Conservation (phyloP, 192 early-diverging fungal species). For the Haplosporangium gracile region DNA sequence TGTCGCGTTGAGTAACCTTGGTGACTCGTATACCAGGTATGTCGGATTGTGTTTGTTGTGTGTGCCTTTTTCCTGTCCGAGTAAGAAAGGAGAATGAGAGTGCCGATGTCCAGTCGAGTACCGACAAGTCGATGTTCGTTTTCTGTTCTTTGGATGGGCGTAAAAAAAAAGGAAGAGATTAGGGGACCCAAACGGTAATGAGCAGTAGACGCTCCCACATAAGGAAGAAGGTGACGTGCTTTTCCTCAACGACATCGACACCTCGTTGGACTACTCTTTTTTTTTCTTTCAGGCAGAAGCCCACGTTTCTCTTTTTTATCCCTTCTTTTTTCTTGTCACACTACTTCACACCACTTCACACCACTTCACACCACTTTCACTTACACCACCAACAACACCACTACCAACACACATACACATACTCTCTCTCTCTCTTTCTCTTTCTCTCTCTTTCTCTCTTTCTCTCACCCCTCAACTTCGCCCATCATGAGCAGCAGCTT, state of each 20-base stretch:
- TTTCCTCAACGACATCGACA: neutral
- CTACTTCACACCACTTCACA: neutral
- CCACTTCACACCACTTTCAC: neutral
- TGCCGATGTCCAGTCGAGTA: neutral
- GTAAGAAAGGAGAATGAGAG: neutral
- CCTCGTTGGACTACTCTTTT: neutral
- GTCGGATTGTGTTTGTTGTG: neutral
- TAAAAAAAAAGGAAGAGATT: neutral
- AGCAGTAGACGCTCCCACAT: neutral
- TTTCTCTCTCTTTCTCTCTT: neutral
- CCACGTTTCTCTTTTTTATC: neutral
- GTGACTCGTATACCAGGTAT: neutral
- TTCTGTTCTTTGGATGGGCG: neutral
- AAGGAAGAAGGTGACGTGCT: slow-evolving; percentile 19
- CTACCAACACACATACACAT: neutral
- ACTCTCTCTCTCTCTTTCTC: neutral
- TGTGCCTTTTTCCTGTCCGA: neutral
- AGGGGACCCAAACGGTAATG: neutral
- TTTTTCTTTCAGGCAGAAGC: neutral
- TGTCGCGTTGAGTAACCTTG: neutral
- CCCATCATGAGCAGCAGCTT: slow-evolving; percentile 59
- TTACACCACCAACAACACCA: no score
- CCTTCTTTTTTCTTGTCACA: slow-evolving; percentile 3
- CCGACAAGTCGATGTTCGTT: neutral
- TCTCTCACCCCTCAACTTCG: neutral